Conservation (phyloP, 352 stramenopile genomes). For the Phytophthora litchii region DNA sequence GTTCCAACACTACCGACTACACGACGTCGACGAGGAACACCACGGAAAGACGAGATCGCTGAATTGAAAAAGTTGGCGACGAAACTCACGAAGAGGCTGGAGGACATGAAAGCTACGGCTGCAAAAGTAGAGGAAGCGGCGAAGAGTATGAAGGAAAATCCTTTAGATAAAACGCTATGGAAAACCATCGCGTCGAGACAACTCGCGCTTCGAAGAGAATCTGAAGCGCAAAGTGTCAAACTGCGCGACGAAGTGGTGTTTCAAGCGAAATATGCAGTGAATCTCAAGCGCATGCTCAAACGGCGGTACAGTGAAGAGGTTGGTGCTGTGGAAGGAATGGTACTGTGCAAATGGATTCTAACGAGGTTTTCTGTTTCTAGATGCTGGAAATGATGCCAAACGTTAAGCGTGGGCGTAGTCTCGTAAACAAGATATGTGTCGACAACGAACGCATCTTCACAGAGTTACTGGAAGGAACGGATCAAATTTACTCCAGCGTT, state of each 20-base stretch:
- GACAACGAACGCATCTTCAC: conserved; percentile 11
- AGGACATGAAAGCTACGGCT: neutral
- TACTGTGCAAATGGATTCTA: neutral
- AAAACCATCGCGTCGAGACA: conserved; percentile 15
- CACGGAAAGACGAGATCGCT: conserved; percentile 25
- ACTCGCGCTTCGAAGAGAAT: conserved; percentile 1
- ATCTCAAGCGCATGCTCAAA: conserved; percentile 31
- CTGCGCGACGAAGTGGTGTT: conserved; percentile 6
- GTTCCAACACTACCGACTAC: neutral
- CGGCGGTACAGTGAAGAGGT: conserved; percentile 33
- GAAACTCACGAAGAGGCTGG: conserved; percentile 3
- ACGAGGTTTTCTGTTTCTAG: conserved; percentile 2
- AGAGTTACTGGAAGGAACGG: conserved; percentile 8
- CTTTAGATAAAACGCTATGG: conserved; percentile 9
- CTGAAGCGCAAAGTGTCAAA: conserved; percentile 8
- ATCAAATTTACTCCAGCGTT: conserved; percentile 7
- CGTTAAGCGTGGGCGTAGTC: neutral
- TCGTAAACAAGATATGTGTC: neutral
- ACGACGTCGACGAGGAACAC: conserved; percentile 3
- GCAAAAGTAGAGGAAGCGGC: neutral
- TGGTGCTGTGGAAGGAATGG: neutral
- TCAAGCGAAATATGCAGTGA: conserved; percentile 14
- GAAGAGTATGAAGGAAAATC: neutral
- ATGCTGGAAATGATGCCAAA: conserved; percentile 32
- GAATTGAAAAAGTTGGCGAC: conserved; percentile 2